phyloP scores from a whole-genome alignment of 2,329 filamentous ascomycete genomes.

The Calonectria fujianensis region DNA sequence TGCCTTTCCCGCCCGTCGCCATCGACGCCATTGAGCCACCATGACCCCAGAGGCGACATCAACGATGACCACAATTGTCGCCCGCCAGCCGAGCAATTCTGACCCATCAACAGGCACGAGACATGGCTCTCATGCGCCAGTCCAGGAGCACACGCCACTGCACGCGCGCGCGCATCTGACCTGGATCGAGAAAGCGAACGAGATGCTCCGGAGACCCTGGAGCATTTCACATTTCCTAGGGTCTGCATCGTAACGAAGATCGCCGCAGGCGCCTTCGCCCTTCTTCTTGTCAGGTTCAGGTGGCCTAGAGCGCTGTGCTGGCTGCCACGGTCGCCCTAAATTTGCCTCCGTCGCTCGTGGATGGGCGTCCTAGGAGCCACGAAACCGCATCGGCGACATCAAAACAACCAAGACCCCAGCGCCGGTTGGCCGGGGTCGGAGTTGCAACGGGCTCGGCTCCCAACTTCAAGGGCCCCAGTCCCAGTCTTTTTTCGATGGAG shows the following conservation, averaged over 20 bases:
- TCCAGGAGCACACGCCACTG: conserved; percentile 51
- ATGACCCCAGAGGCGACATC: conserved; percentile 52
- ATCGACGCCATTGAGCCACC: conserved; percentile 54
- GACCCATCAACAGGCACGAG: conserved; percentile 53
- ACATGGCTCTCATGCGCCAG: conserved; percentile 55
- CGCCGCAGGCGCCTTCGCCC: conserved; percentile 24
- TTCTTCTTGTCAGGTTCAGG: conserved; percentile 18
- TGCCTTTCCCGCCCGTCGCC: conserved; percentile 56
- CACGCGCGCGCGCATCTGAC: conserved; percentile 46
- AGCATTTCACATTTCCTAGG: conserved; percentile 35
- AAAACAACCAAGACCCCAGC: conserved; percentile 49
- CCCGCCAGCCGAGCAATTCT: conserved; percentile 53
- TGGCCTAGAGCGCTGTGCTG: conserved; percentile 25
- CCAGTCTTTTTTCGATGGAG: conserved; percentile 49
- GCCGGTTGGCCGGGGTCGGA: conserved; percentile 53
- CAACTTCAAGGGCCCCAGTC: conserved; percentile 51
- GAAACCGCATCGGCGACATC: conserved; percentile 45
- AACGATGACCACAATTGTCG: conserved; percentile 51
- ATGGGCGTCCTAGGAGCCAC: conserved; percentile 31
- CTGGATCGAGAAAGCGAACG: conserved; percentile 41
- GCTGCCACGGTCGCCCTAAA: conserved; percentile 29
- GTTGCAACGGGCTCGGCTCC: conserved; percentile 51
- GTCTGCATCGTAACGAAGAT: conserved; percentile 33
- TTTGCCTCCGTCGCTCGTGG: conserved; percentile 35
- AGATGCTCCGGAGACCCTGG: conserved; percentile 46